Evolutionary conservation across 1,284 basidiomycete species (phyloP), one percentile per base, ranked within the genome.

Genomic region (Heterobasidion occidentale): DNA sequence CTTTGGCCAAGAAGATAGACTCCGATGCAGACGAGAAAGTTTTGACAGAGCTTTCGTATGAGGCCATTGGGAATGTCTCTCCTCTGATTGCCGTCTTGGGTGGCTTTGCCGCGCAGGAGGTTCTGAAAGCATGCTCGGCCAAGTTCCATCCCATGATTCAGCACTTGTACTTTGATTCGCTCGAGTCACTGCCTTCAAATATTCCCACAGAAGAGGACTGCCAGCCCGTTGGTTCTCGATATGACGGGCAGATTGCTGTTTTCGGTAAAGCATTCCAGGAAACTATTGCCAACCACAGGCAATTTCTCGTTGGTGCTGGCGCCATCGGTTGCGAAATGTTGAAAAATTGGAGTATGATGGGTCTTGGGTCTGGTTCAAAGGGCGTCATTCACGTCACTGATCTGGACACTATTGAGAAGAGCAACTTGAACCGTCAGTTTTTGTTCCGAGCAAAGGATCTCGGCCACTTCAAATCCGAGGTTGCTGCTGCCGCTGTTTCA

Each of bases 301-400:
- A 99, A 69, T 99, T 99, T 82, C 81, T 99, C 35, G 97, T 99
- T 54, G 97, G 97, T 8, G 89, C 96, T 20, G 97, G 97, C 58
- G 97, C 97, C 49, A 99, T 99, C 69, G 97, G 97, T 27, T 99
- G 98, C 68, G 97, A 99, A 75, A 99, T 99, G 97, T 76, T 99
- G 67, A 99, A 99, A 80, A 99, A 99, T 74, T 99, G 97, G 97
- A 90, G 92, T 65, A 94, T 99, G 94, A 98, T 99, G 84, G 97
- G 97, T 62, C 77, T 99, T 51, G 96, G 84, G 12, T 82, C 88
- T 46, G 93, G 92, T 3, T 77, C 84, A 14, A 77, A 87, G 54
- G 97, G 94, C 20, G 75, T 82, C 55, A 94, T 99, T 60, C 87
- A 95, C 67, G 94, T 99, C 54, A 99, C 97, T 14, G 97, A 99